Base-by-base conservation (phyloP, 2,329 filamentous ascomycete species). In the Sarocladium brachiariae region DNA sequence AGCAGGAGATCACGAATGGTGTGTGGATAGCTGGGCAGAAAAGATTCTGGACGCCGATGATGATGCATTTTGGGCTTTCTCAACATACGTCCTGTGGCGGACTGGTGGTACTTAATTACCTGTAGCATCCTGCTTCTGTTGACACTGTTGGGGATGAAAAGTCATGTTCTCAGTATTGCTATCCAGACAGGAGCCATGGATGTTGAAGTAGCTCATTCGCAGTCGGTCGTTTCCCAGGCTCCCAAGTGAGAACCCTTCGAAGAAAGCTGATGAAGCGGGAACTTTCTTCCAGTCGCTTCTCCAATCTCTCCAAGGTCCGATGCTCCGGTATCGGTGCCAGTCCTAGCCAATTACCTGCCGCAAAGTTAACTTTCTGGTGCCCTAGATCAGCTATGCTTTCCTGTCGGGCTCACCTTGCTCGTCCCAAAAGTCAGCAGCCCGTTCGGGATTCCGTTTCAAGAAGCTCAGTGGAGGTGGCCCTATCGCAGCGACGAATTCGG, bases 1-100 rank as follows among this genome's bases (percentile, higher is more conserved):
- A n/a, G 49, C 14, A 14, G 21, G 10, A 21, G 24, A 41, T 31
- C n/a, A 50, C 13, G 34, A 39, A n/a, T 50, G 49, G 49, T 2
- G 11, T 8, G n/a, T 16, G 23, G 25, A 51, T 21, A 38, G 33
- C 37, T 51, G 49, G 49, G 25, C 38, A 13, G 23, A 27, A 18
- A 50, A 43, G 49, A 34, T 50, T 19, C 14, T 48, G 18, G 46
- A 49, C 16, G 16, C 46, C n/a, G 46, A 49, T 18, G 46, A 49
- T 30, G 46, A 35, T 23, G 46, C 46, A 37, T 37, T 37, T 37
- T 49, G 46, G 46, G 46, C 46, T 35, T 49, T 49, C 18, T 49
- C 31, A 27, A 35, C 46, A 25, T 49, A 49, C 31, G 21, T 23
- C 46, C 31, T 23, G 19, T 49, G 46, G 46, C 46, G 46, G 18